A percentile compares a stretch with the other conserved stretches of the same genome.
Evolutionary conservation across 371 early-diverging fungal species (phyloP).

Genomic region (Mortierella polycephala): DNA sequence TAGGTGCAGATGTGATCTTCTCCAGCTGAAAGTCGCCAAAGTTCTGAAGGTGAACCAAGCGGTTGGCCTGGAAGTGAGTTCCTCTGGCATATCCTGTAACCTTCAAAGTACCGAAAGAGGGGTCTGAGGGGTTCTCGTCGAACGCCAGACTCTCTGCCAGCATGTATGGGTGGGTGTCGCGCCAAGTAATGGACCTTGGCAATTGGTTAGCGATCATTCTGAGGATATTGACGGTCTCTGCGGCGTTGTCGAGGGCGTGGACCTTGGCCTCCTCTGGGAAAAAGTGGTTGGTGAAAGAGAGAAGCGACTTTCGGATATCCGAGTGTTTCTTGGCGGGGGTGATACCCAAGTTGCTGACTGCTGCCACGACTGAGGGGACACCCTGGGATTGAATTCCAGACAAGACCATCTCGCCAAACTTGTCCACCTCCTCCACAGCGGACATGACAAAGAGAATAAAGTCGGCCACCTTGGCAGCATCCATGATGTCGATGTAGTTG

Average conservation of each 20-base stretch:
- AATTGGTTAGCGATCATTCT: constrained; percentile 77
- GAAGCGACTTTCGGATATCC: constrained; percentile 84
- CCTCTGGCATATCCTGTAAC: constrained; percentile 90
- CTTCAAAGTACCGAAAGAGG: constrained; percentile 70
- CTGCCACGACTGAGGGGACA: constrained; percentile 71
- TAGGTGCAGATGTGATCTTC: constrained; percentile 60
- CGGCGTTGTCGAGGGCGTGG: constrained; percentile 65
- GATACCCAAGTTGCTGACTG: constrained; percentile 69
- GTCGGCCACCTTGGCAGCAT: constrained; percentile 92
- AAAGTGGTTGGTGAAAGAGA: constrained; percentile 84
- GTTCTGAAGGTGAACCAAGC: constrained; percentile 89
- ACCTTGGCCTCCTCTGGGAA: constrained; percentile 86
- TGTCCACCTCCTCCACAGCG: constrained; percentile 92
- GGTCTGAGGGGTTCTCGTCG: constrained; percentile 56
- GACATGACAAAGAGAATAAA: constrained; percentile 87
- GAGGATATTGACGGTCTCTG: constrained; percentile 63
- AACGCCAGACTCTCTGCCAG: constrained; percentile 74
- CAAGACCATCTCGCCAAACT: constrained; percentile 86
- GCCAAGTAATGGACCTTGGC: constrained; percentile 86
- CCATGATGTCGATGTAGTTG: constrained; percentile 81
- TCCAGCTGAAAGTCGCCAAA: constrained; percentile 93
- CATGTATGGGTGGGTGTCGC: constrained; percentile 90
- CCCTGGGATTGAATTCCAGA: constrained; percentile 90
- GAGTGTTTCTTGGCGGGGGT: constrained; percentile 73
- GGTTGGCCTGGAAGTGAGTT: constrained; percentile 84